Percentiles rank a stretch among this genome's conserved stretches.
phyloP scores from a whole-genome alignment of 2,329 filamentous ascomycete species.

The Clonostachys rosea region DNA sequence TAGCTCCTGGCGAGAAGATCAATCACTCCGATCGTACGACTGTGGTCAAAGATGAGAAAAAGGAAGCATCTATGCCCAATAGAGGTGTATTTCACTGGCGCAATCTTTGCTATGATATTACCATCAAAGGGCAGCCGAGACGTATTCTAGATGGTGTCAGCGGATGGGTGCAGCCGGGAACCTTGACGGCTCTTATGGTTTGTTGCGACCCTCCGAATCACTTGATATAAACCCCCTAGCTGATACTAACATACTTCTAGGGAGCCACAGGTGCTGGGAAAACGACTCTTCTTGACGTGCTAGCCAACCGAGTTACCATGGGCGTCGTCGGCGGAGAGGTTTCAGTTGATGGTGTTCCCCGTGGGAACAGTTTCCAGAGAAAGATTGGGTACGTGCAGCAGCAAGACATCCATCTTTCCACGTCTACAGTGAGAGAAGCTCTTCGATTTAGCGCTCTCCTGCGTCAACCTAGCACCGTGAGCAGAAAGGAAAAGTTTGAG shows the following conservation, averaged over 20 bases:
- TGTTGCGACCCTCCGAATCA: constrained; percentile 33
- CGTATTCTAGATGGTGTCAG: constrained; percentile 56
- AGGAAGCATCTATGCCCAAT: constrained; percentile 24
- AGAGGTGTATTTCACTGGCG: constrained; percentile 53
- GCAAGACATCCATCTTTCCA: constrained; percentile 59
- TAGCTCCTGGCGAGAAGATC: too few species aligned
- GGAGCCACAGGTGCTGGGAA: constrained; percentile 57
- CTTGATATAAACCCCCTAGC: constrained; percentile 25
- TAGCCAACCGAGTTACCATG: constrained; percentile 69
- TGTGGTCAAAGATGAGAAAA: too few species aligned
- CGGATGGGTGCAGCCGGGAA: constrained; percentile 75
- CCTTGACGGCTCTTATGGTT: constrained; percentile 78
- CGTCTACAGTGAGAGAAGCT: constrained; percentile 60
- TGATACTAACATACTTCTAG: background rate
- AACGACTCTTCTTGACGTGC: constrained; percentile 74
- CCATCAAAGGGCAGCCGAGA: constrained; percentile 69
- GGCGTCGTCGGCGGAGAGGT: constrained; percentile 72
- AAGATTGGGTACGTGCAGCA: constrained; percentile 66
- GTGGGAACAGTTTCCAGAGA: constrained; percentile 69
- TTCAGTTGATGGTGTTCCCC: constrained; percentile 66
- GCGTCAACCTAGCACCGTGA: constrained; percentile 49
- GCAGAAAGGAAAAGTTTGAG: constrained; percentile 55
- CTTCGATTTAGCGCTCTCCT: constrained; percentile 60
- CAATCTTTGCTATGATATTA: constrained; percentile 62
- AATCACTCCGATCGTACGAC: too few species aligned